These are phyloP conservation scores for Pythium oligandrum DNA, from an alignment of 352 stramenopile genomes.

Conservation along the genomic window DNA sequence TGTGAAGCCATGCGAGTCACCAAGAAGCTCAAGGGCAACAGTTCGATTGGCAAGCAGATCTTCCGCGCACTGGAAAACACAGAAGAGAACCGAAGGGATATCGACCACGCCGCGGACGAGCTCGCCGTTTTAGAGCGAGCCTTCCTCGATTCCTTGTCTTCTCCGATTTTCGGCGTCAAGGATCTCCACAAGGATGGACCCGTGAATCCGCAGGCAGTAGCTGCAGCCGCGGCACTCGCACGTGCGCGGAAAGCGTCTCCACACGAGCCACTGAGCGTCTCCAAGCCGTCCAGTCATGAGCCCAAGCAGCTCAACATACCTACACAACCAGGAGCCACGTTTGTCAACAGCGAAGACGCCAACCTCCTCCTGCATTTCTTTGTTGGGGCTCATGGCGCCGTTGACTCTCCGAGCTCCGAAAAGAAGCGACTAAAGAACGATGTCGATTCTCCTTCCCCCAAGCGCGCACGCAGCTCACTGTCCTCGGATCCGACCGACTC, in stretches of 20 bases:
- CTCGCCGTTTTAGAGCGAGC: constrained; percentile 53
- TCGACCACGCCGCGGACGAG: constrained; percentile 47
- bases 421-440: constrained; percentile 60
- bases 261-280: constrained; percentile 13
- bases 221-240: constrained; percentile 1
- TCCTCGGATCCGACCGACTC: no score
- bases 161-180: background rate
- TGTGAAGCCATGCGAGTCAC: constrained; percentile 87
- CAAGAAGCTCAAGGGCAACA: constrained; percentile 88
- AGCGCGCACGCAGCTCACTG: no score
- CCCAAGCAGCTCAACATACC: constrained; percentile 18
- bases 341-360: constrained; percentile 58
- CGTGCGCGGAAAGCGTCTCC: constrained; percentile 11
- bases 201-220: background rate
- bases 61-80: constrained; percentile 74
- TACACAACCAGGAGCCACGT: constrained; percentile 9
- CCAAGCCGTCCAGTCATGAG: constrained; percentile 17
- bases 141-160: constrained; percentile 52
- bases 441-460: constrained; percentile 13
- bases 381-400: constrained; percentile 43
- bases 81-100: constrained; percentile 45
- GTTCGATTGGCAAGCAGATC: constrained; percentile 86
- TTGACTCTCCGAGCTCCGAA: constrained; percentile 20
- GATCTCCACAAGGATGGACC: background rate
- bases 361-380: constrained; percentile 78